Conservation (phyloP, 164 flowering plant genomes). For the Umbellularia californica region DNA sequence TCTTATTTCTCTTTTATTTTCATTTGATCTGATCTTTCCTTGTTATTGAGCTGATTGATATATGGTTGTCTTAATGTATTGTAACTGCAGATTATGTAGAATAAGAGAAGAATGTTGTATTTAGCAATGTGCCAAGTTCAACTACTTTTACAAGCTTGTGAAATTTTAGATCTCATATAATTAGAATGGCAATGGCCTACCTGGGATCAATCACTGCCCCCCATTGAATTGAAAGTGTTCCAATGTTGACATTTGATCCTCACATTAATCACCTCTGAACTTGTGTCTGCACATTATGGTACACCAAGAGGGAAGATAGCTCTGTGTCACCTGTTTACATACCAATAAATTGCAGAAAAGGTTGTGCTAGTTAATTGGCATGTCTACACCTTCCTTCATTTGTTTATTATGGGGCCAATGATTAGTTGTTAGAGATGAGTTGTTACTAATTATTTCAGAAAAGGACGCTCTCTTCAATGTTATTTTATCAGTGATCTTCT, state of each 20-base stretch:
- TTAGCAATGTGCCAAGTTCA: not conserved
- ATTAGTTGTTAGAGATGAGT: slow-evolving; percentile 2
- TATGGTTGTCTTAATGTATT: not conserved
- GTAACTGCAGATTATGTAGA: not conserved
- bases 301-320: not conserved
- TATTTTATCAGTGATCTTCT: not conserved
- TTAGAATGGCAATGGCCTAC: no score
- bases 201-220: no score
- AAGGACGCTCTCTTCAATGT: not conserved
- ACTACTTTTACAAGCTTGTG: no score
- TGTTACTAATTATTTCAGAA: not conserved
- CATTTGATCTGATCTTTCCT: not conserved
- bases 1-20: not conserved
- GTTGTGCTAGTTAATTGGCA: no score
- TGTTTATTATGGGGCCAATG: not conserved
- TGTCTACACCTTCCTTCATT: not conserved
- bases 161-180: no score
- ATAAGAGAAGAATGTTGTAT: not conserved
- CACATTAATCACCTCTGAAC: no score
- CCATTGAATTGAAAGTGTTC: no score
- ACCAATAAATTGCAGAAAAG: not conserved
- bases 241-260: no score
- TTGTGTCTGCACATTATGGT: not conserved
- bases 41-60: not conserved
- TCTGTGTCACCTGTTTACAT: not conserved